Percentiles rank a stretch among this genome's conserved stretches.
phyloP scores from a whole-genome alignment of 169 alveolate genomes.

The Plasmodium blacklocki region DNA sequence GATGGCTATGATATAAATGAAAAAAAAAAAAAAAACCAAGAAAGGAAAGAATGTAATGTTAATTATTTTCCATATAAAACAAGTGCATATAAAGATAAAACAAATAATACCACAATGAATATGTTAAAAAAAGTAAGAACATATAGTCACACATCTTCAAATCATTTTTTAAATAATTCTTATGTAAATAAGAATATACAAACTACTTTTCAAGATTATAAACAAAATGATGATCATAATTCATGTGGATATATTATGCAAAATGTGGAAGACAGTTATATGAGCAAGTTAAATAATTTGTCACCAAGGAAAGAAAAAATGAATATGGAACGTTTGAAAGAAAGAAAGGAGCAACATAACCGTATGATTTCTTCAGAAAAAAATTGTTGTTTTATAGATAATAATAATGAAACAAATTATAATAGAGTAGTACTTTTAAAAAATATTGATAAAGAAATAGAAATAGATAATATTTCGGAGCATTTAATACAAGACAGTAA shows the following conservation, averaged over 20 bases:
- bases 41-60: slow-evolving; percentile 2
- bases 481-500: slow-evolving; percentile 7
- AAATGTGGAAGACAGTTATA: slow-evolving; percentile 1
- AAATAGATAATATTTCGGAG: slow-evolving; percentile 18
- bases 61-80: not conserved
- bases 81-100: slow-evolving; percentile 22
- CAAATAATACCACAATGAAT: slow-evolving; percentile 16
- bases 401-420: slow-evolving; percentile 22
- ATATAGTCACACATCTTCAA: slow-evolving; percentile 35
- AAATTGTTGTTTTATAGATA: slow-evolving; percentile 23
- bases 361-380: slow-evolving; percentile 3
- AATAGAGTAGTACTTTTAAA: slow-evolving; percentile 13
- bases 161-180: slow-evolving; percentile 19
- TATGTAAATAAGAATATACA: slow-evolving; percentile 40
- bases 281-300: slow-evolving; percentile 11
- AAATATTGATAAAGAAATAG: slow-evolving; percentile 9
- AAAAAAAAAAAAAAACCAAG: slow-evolving; percentile 10
- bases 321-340: slow-evolving; percentile 16
- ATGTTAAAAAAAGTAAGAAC: slow-evolving; percentile 39
- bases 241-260: slow-evolving; percentile 24
- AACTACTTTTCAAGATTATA: slow-evolving; percentile 14
- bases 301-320: slow-evolving; percentile 46
- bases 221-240: slow-evolving; percentile 11
- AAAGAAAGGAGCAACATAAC: not conserved
- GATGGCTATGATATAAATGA: slow-evolving; percentile 15